Percentiles rank a stretch among this genome's conserved stretches.
These are phyloP conservation scores for Leccinum angustisporum DNA, from an alignment of 1,284 basidiomycete species.

Conservation along the genomic window DNA sequence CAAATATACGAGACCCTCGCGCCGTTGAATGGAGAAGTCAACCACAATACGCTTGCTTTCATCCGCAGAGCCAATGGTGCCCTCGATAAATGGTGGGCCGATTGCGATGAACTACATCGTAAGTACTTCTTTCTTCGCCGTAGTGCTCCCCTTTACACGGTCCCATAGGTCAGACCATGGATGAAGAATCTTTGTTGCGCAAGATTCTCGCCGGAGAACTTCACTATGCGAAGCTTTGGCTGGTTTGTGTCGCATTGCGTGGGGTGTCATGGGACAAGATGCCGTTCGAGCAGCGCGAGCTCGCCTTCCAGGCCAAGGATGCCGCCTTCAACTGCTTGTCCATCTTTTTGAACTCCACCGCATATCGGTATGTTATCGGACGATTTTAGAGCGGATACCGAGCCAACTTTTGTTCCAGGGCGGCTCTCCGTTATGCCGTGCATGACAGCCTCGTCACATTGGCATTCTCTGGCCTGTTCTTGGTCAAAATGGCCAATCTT, in stretches of 20 bases:
- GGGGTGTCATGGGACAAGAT: conserved; percentile 94
- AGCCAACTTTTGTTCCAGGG: conserved; percentile 41
- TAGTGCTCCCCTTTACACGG: conserved; percentile 8
- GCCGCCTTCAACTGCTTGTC: conserved; percentile 83
- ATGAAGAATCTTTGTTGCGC: conserved; percentile 80
- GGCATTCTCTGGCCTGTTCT: conserved; percentile 88
- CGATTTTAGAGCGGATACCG: background rate
- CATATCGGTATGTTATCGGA: conserved; percentile 59
- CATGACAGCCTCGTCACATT: conserved; percentile 92
- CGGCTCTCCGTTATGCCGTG: conserved; percentile 84
- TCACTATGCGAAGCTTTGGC: conserved; percentile 91
- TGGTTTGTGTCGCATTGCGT: conserved; percentile 87
- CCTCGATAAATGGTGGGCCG: conserved; percentile 85
- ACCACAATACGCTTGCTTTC: conserved; percentile 80
- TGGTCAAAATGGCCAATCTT: conserved; percentile 88
- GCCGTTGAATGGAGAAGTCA: conserved; percentile 84
- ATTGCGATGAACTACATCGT: conserved; percentile 84
- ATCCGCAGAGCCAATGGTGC: conserved; percentile 84
- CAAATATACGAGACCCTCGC: conserved; percentile 89
- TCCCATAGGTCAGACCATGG: conserved; percentile 67
- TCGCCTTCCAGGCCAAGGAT: conserved; percentile 93
- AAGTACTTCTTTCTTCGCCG: conserved; percentile 25
- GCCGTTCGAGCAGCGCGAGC: conserved; percentile 88
- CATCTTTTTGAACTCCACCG: conserved; percentile 75
- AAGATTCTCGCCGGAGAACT: conserved; percentile 86